Conservation (phyloP, 2,329 filamentous ascomycete species). For the Apiospora sp. region DNA sequence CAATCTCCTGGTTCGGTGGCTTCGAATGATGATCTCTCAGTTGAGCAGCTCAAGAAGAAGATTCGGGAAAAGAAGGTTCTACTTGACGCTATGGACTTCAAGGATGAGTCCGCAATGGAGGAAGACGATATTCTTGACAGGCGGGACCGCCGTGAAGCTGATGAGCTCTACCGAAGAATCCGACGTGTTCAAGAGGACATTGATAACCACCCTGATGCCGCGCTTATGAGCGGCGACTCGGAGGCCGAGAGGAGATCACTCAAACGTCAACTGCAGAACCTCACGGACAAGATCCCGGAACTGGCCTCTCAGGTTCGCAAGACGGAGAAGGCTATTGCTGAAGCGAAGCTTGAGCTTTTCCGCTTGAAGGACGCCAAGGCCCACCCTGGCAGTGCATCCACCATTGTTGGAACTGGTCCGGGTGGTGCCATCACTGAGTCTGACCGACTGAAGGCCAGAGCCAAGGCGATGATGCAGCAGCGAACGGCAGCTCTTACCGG, state of each 20-base stretch:
- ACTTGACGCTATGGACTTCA: slow-evolving; percentile 94
- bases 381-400: slow-evolving; percentile 79
- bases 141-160: slow-evolving; percentile 88
- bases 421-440: slow-evolving; percentile 91
- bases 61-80: slow-evolving; percentile 94
- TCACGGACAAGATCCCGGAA: slow-evolving; percentile 90
- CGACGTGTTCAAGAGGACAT: slow-evolving; percentile 94
- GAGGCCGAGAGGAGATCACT: slow-evolving; percentile 87
- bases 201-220: slow-evolving; percentile 84
- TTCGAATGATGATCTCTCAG: slow-evolving; percentile 80
- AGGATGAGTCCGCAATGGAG: slow-evolving; percentile 87
- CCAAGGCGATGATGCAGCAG: slow-evolving; percentile 98
- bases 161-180: slow-evolving; percentile 93
- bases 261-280: slow-evolving; percentile 86
- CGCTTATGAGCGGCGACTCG: slow-evolving; percentile 75
- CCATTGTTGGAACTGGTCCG: slow-evolving; percentile 90
- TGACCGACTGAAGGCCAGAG: slow-evolving; percentile 91
- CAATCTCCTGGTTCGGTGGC: slow-evolving; percentile 73
- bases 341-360: slow-evolving; percentile 91
- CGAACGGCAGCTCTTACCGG: slow-evolving; percentile 91
- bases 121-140: slow-evolving; percentile 93
- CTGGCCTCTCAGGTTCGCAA: slow-evolving; percentile 91
- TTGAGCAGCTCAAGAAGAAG: slow-evolving; percentile 91
- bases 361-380: slow-evolving; percentile 92
- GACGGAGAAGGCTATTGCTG: slow-evolving; percentile 91